Conservation (phyloP, 2,329 filamentous ascomycete species). For the Fusarium verrucosum region DNA sequence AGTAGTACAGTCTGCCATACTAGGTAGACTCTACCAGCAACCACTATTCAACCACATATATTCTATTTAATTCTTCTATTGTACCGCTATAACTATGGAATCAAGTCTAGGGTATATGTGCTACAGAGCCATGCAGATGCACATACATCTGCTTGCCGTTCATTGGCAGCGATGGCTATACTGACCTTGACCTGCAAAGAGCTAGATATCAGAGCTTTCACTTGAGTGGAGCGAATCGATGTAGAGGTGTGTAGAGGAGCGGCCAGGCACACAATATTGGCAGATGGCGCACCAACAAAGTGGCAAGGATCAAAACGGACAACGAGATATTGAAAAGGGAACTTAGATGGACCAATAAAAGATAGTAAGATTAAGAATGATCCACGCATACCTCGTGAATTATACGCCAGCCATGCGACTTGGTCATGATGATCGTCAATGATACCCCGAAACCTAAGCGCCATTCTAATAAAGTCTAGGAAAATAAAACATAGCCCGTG, state of each 20-base stretch:
- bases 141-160: neutral
- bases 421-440: slow-evolving; percentile 45
- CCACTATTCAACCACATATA: neutral
- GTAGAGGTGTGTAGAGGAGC: slow-evolving; percentile 1
- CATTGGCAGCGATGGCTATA: neutral
- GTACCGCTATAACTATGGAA: neutral
- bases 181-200: neutral
- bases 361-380: slow-evolving; percentile 40
- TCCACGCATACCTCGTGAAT: slow-evolving; percentile 50
- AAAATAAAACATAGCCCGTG: slow-evolving; percentile 14
- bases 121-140: neutral
- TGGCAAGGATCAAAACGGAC: slow-evolving; percentile 4
- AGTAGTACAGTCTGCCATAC: neutral
- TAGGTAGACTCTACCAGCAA: neutral
- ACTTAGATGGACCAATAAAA: slow-evolving; percentile 14
- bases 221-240: neutral
- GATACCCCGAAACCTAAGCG: slow-evolving; percentile 38
- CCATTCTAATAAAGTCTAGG: slow-evolving; percentile 34
- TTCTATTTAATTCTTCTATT: neutral
- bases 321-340: slow-evolving; percentile 8
- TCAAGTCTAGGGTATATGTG: neutral
- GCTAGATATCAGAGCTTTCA: slow-evolving; percentile 1
- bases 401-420: slow-evolving; percentile 46
- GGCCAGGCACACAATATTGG: slow-evolving; percentile 34
- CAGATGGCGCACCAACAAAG: slow-evolving; percentile 8